phyloP scores from a whole-genome alignment of 2,329 filamentous ascomycete genomes.

The Penicillium sp. region DNA sequence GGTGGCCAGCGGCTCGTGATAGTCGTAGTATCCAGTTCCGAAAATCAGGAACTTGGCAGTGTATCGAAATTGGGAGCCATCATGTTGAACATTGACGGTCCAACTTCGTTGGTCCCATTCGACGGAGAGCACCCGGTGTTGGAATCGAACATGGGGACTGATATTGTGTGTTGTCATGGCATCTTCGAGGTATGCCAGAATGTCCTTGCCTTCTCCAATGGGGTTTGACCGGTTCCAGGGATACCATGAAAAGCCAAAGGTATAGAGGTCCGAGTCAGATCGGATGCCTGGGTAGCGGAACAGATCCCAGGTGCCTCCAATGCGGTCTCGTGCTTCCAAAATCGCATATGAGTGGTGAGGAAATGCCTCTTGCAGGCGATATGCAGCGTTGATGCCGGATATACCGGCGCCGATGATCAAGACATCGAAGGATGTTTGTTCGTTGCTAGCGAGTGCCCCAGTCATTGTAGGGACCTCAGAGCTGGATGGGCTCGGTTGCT shows the following conservation, averaged over 20 bases:
- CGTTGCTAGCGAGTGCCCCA: background rate
- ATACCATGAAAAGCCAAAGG: slow-evolving; percentile 4
- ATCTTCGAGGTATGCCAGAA: background rate
- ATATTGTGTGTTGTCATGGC: background rate
- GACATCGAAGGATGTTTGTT: background rate
- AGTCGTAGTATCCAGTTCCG: slow-evolving; percentile 1
- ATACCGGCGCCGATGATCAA: slow-evolving; percentile 5
- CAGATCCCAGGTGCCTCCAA: slow-evolving; percentile 5
- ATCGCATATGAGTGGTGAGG: background rate
- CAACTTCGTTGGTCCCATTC: slow-evolving; percentile 1
- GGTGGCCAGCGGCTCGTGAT: background rate
- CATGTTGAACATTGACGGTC: background rate
- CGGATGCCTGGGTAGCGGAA: slow-evolving; percentile 4
- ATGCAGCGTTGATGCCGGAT: slow-evolving; percentile 3
- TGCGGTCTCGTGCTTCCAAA: background rate
- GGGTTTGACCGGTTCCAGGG: background rate
- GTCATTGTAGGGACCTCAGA: background rate
- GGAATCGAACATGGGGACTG: background rate
- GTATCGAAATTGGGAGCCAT: background rate
- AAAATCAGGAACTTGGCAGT: background rate
- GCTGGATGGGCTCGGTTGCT: too few relatives aligned
- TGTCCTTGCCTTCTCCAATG: background rate
- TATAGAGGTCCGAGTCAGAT: slow-evolving; percentile 3
- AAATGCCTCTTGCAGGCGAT: background rate
- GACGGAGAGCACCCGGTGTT: background rate